phyloP scores from a whole-genome alignment of 2,329 filamentous ascomycete species.

The Cercospora janseana region DNA sequence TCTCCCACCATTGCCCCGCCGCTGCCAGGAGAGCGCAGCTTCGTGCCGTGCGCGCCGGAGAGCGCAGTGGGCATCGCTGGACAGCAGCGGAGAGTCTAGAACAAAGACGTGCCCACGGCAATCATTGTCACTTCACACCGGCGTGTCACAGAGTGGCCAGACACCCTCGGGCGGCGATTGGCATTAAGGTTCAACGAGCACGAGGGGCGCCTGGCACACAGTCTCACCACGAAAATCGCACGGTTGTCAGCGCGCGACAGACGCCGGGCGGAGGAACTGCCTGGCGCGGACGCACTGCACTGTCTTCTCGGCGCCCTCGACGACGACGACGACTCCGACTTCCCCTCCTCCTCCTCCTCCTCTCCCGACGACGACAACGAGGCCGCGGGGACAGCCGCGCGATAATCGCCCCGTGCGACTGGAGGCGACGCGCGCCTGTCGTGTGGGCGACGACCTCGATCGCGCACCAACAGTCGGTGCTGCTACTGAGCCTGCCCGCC shows the following conservation, averaged over 20 bases:
- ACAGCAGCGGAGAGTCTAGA: too few species aligned
- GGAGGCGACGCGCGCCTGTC: background rate
- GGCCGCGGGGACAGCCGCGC: too few species aligned
- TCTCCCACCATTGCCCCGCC: background rate
- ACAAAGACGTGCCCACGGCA: too few species aligned
- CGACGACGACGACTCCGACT: too few species aligned
- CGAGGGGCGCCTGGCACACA: background rate
- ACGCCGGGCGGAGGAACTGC: background rate
- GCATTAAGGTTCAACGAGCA: background rate
- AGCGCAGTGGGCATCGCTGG: background rate
- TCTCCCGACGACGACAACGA: too few species aligned
- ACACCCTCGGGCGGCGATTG: background rate
- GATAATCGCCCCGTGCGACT: slow-evolving; percentile 1
- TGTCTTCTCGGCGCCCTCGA: background rate
- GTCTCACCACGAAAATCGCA: slow-evolving; percentile 6
- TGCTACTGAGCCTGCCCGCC: slow-evolving; percentile 2
- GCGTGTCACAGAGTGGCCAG: background rate
- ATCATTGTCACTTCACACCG: slow-evolving; percentile 2
- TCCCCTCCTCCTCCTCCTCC: too few species aligned
- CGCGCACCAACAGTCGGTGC: background rate
- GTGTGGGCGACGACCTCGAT: background rate
- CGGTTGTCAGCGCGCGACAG: background rate
- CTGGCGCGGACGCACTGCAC: background rate
- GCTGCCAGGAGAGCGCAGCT: background rate
- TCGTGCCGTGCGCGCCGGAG: background rate